Base-by-base conservation (phyloP, 2,329 filamentous ascomycete genomes). In the Colletotrichum liriopes region DNA sequence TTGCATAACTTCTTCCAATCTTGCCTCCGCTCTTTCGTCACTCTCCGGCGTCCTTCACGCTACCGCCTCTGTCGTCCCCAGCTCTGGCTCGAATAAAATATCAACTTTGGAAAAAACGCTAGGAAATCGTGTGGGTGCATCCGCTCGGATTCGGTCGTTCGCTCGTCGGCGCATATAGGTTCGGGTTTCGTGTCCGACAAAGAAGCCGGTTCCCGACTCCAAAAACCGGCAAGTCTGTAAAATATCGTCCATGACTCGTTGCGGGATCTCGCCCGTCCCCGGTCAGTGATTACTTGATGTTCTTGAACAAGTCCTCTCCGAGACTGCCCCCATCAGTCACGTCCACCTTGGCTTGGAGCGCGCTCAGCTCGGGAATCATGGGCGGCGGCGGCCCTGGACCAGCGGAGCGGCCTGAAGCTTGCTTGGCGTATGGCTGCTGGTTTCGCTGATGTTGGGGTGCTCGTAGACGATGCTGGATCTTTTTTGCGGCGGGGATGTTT, bases 321-420 rank as follows among this genome's bases (percentile, higher is more conserved):
- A 88, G 80, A 67, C 81, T 82, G 54, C 82, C 84, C 8, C 84
- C 83, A 52, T 88, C 83, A 59, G 79, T 77, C 32, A 83, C 80
- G 59, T 86, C 85, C 60, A 86, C 76, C 77, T 85, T 86, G 67
- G 86, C 84, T 76, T 89, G 84, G 67, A 90, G 82, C 60, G 86
- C 84, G 76, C 81, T 84, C 61, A 91, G 82, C 77, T 91, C 89
- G 26, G 89, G 89, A 62, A 91, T 90, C 87, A 87, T 90, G 32
- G 89, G 89, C 47, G 89, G 88, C 67, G 89, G 89, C 11, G 89
- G 88, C 14, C 86, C 45, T 79, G 74, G 45, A 62, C 59, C 49
- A 65, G 63, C 7, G 83, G 79, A 73, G 68, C 43, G 52, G 51
- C 26, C 47, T 67, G 65, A 16, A 29, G 41, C 64, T 55, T 67